Base-by-base conservation (phyloP, 495 filamentous ascomycete genomes). In the Podospora anserina region DNA sequence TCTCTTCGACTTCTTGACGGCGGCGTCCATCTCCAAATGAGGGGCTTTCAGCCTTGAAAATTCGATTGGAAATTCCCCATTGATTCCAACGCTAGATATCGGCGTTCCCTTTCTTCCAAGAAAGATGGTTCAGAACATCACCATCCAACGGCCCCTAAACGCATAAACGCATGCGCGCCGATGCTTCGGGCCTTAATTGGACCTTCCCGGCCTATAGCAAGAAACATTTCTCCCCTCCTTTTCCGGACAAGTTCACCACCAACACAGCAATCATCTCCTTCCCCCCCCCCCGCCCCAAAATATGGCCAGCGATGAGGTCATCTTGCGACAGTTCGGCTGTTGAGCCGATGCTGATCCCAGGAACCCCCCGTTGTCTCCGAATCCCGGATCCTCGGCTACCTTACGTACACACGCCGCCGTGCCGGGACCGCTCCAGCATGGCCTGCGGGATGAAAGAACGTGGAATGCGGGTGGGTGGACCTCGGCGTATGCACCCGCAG, bases 231-330 rank as follows among this genome's bases (percentile, higher is more conserved):
- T 16, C 61, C 30, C 34, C 23, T 23, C 44, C 54, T 27, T 63
- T 16, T 26, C 55, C 39, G 55, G 55, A 58, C n/a, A 58, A 58
- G 19, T 2, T 26, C n/a, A 58, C 55, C n/a, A 58, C 23, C 23
- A 23, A 18, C 7, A 58, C 7, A 58, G 55, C 55, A 26, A 58
- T 26, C n/a, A 58, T 26, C 55, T 58, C 55, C 23, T 58, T 2
- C n/a, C 18, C 2, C 55, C 16, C 55, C 23, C 23, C 23, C 23
- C 23, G 23, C 1, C 23, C 23, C 23, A 23, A 23, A 23, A 23
- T 23, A 23, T 27, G 16, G 26, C 54, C 32, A 2, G n/a, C 66
- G 72, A 71, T 75, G 72, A 72, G 66, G 68, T 68, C 70, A 72
- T 75, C 28, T 67, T 64, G 49, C 44, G 65, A 53, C 65, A 54